These are phyloP conservation scores for Tulasnella calospora DNA, from an alignment of 768 basidiomycete species.

Conservation along the genomic window DNA sequence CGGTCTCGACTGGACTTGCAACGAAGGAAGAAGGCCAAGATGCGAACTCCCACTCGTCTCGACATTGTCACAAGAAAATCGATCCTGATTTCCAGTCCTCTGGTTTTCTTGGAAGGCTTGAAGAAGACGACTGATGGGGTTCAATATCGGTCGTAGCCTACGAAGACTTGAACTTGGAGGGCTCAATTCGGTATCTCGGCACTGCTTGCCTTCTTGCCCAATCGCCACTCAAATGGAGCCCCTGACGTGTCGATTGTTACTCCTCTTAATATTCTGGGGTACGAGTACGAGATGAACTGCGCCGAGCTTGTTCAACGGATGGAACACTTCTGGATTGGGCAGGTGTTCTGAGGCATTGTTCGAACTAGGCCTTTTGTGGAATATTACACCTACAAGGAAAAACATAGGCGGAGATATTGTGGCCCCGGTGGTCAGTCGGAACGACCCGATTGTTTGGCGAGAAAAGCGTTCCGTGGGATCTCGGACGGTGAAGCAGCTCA, in stretches of 20 bases:
- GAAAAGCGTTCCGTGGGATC: conserved; percentile 7
- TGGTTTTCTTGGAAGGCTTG: background rate
- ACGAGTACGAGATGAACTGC: background rate
- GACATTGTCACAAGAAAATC: background rate
- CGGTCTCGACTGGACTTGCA: background rate
- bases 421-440: background rate
- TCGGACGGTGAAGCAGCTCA: background rate
- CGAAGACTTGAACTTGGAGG: background rate
- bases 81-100: background rate
- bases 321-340: background rate
- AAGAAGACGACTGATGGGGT: background rate
- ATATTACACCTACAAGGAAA: background rate
- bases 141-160: background rate
- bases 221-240: background rate
- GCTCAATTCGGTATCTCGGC: background rate
- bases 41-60: background rate
- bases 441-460: conserved; percentile 9
- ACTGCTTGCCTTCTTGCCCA: background rate
- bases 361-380: background rate
- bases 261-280: background rate
- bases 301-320: background rate
- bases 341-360: background rate
- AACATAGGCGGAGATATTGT: conserved; percentile 1
- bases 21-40: background rate
- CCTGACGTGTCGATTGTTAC: conserved; percentile 1